A percentile compares a stretch with the other conserved stretches of the same genome.
Conservation (phyloP, 1,284 basidiomycete genomes). For the Puccinia coronata region DNA sequence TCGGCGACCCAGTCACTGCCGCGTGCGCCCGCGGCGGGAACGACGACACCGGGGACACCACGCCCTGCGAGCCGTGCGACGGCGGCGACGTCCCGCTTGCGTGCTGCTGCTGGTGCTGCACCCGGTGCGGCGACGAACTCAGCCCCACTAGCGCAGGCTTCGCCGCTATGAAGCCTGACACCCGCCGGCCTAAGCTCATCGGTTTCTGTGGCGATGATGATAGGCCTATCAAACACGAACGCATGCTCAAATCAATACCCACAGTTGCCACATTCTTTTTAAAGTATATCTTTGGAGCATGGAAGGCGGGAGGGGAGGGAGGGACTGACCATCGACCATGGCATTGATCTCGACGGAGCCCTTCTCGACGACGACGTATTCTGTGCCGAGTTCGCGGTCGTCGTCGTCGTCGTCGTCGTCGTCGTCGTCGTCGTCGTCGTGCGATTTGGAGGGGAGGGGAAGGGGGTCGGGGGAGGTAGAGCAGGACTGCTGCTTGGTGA, state of each 20-base stretch:
- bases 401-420: constrained; percentile 52
- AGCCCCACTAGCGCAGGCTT: constrained; percentile 51
- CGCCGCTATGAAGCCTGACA: constrained; percentile 57
- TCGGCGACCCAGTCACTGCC: constrained; percentile 57
- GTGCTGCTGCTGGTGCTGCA: too few species aligned
- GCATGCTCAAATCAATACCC: too few species aligned
- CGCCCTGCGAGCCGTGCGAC: too few species aligned
- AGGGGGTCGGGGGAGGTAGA: too few species aligned
- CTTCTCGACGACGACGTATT: constrained; percentile 66
- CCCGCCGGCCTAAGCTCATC: constrained; percentile 57
- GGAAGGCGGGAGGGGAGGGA: too few species aligned
- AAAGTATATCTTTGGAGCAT: neutral
- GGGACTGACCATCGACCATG: constrained; percentile 62
- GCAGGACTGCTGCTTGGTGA: neutral
- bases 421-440: constrained; percentile 50
- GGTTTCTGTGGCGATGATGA: constrained; percentile 59
- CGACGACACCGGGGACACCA: constrained; percentile 37
- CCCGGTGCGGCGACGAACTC: constrained; percentile 8
- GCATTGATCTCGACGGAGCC: constrained; percentile 65
- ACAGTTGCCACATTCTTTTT: too few species aligned
- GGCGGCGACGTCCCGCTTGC: too few species aligned
- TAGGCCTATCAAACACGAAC: constrained; percentile 57
- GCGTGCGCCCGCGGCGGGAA: constrained; percentile 53
- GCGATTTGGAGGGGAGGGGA: too few species aligned
- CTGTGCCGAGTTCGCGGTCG: constrained; percentile 59